Conservation (phyloP, 2,329 filamentous ascomycete species). For the Rachicladosporium sp. region DNA sequence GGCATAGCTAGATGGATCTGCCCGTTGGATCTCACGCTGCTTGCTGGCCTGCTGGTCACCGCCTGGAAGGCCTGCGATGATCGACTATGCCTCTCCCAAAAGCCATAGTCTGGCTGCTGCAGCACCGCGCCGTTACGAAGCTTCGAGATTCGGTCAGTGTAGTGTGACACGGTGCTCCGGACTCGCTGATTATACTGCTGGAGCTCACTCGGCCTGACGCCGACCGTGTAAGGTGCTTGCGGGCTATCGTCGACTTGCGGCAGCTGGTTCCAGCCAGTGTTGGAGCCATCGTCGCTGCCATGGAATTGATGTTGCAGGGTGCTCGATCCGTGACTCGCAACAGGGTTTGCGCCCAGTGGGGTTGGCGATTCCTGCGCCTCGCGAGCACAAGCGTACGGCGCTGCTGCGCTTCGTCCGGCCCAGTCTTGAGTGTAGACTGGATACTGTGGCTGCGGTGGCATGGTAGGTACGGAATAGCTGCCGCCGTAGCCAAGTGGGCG, state of each 20-base stretch:
- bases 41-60: no score
- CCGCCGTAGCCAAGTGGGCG: no score
- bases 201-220: conserved; percentile 2
- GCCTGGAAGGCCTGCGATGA: background rate
- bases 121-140: background rate
- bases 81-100: conserved; percentile 3
- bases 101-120: conserved; percentile 1
- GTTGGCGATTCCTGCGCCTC: no score
- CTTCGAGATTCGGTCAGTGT: conserved; percentile 1
- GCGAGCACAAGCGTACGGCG: no score
- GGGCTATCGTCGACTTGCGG: background rate
- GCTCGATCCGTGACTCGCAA: no score
- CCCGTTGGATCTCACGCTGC: background rate
- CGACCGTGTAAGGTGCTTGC: conserved; percentile 1
- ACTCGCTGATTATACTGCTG: conserved; percentile 1
- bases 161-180: conserved; percentile 1
- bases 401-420: no score
- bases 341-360: no score
- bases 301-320: no score
- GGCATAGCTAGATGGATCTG: conserved; percentile 2
- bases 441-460: no score
- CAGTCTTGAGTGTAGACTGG: no score
- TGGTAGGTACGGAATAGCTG: no score
- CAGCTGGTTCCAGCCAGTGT: background rate
- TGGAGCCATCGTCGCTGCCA: no score